phyloP scores from a whole-genome alignment of 257 asterid species.

The Solanum paucissectum region DNA sequence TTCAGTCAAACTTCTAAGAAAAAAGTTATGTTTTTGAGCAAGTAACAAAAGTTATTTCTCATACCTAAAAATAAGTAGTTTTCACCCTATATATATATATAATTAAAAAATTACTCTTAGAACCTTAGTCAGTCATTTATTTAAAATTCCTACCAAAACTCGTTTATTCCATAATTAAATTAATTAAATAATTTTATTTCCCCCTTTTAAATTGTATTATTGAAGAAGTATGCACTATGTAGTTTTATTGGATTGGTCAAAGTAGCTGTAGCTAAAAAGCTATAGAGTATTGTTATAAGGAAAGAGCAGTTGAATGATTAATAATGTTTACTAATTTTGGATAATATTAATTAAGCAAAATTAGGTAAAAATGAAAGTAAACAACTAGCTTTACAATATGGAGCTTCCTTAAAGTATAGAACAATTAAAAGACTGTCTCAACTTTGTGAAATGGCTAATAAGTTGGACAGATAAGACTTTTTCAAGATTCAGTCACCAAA shows the following conservation, averaged over 20 bases:
- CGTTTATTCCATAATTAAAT: background rate
- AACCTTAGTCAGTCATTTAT: background rate
- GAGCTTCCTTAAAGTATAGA: background rate
- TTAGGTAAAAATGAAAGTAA: background rate
- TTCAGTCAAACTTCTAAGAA: background rate
- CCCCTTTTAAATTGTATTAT: background rate
- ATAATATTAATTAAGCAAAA: background rate
- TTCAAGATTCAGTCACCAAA: background rate
- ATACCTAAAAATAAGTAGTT: no score
- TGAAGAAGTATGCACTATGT: background rate
- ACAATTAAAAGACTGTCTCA: background rate
- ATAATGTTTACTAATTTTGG: background rate
- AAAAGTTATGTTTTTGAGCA: no score
- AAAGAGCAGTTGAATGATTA: background rate
- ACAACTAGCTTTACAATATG: background rate
- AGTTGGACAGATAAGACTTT: background rate
- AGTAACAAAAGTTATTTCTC: no score
- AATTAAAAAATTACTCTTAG: no score
- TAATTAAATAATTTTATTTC: background rate
- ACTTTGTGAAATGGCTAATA: background rate
- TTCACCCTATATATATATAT: no score
- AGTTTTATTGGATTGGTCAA: background rate
- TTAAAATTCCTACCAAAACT: background rate
- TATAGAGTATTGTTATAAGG: background rate
- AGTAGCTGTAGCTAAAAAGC: background rate